A percentile compares a stretch with the other conserved stretches of the same genome.
Conservation (phyloP, 2,329 filamentous ascomycete species). For the Fusarium palustre region DNA sequence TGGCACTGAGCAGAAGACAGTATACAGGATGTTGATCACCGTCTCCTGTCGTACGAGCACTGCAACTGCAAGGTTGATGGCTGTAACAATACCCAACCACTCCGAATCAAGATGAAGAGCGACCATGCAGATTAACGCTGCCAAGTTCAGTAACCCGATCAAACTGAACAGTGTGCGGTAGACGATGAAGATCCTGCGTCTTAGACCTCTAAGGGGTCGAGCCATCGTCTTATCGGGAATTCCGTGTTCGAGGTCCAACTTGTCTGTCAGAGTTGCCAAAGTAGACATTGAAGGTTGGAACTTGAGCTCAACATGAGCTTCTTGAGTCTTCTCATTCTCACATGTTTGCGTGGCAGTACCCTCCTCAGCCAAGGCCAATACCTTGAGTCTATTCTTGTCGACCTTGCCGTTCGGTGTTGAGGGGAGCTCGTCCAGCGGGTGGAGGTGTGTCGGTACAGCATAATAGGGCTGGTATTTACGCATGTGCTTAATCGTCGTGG, state of each 20-base stretch:
- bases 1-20: slow-evolving; percentile 58
- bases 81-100: slow-evolving; percentile 57
- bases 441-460: slow-evolving; percentile 62
- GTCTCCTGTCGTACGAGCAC: slow-evolving; percentile 66
- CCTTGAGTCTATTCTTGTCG: slow-evolving; percentile 61
- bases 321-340: slow-evolving; percentile 6
- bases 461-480: slow-evolving; percentile 65
- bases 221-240: slow-evolving; percentile 57
- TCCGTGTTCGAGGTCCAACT: slow-evolving; percentile 48
- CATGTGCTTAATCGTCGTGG: slow-evolving; percentile 55
- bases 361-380: slow-evolving; percentile 45
- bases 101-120: slow-evolving; percentile 50
- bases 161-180: slow-evolving; percentile 69
- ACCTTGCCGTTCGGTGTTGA: slow-evolving; percentile 68
- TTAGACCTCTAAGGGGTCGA: slow-evolving; percentile 55
- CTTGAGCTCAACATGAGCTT: slow-evolving; percentile 44
- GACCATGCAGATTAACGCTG: slow-evolving; percentile 59
- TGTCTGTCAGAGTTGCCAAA: slow-evolving; percentile 44
- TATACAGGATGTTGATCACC: slow-evolving; percentile 64
- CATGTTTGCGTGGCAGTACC: slow-evolving; percentile 8
- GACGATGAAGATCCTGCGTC: slow-evolving; percentile 61
- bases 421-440: slow-evolving; percentile 58
- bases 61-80: slow-evolving; percentile 62
- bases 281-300: slow-evolving; percentile 51
- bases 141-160: slow-evolving; percentile 63